Percentiles rank a stretch among this genome's conserved stretches.
Conservation (phyloP, 768 basidiomycete species). For the Lactifluus echinatus region DNA sequence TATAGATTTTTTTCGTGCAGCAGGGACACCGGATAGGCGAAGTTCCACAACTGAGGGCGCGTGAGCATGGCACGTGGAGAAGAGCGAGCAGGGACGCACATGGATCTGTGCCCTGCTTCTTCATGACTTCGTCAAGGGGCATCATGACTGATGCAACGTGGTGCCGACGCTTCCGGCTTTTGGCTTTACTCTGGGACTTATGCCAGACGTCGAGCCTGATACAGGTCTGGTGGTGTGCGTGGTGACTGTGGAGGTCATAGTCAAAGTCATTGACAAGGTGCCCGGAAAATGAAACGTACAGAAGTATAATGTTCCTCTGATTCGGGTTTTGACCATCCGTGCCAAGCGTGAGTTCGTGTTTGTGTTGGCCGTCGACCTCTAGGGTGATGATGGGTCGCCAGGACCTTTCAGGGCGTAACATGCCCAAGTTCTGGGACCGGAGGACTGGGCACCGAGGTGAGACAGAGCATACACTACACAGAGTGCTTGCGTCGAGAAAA, state of each 20-base stretch:
- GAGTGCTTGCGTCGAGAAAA: not conserved
- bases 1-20: constrained; percentile 10
- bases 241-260: constrained; percentile 28
- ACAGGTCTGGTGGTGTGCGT: constrained; percentile 31
- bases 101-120: constrained; percentile 37
- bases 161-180: constrained; percentile 47
- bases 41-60: constrained; percentile 11
- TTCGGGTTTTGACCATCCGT: constrained; percentile 66
- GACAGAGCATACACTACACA: not conserved
- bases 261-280: not conserved
- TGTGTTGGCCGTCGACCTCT: constrained; percentile 43
- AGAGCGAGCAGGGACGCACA: constrained; percentile 30
- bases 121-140: constrained; percentile 45
- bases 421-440: constrained; percentile 31
- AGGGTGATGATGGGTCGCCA: constrained; percentile 63
- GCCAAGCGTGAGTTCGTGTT: constrained; percentile 51
- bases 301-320: constrained; percentile 40
- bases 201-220: constrained; percentile 52
- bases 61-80: not conserved
- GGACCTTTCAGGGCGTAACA: constrained; percentile 48
- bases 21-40: constrained; percentile 7
- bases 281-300: constrained; percentile 37
- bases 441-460: constrained; percentile 26
- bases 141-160: constrained; percentile 46
- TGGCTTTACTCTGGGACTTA: constrained; percentile 46